Evolutionary conservation across 257 asterid genomes (phyloP).

Genomic region (Solanum pinnatisectum): DNA sequence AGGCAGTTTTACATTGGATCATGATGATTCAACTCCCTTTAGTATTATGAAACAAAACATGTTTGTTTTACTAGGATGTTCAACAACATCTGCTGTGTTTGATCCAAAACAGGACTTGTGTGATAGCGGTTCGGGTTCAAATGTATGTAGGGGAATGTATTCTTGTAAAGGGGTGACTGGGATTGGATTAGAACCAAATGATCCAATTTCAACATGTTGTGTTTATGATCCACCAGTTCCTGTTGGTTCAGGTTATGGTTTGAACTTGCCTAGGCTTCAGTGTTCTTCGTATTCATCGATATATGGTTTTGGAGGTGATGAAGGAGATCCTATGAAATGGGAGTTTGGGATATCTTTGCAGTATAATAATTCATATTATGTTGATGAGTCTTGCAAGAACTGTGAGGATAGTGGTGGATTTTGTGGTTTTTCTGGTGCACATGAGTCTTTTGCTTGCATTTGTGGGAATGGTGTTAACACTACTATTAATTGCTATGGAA

Average conservation of each 20-base stretch:
- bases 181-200: conserved; percentile 52
- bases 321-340: conserved; percentile 76
- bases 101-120: conserved; percentile 44
- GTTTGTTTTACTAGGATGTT: conserved; percentile 59
- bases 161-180: conserved; percentile 45
- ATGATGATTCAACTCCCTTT: conserved; percentile 28
- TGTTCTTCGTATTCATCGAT: conserved; percentile 57
- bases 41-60: conserved; percentile 23
- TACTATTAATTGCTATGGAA: conserved; percentile 52
- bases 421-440: conserved; percentile 48
- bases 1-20: conserved; percentile 42
- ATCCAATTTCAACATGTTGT: conserved; percentile 48
- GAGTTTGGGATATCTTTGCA: conserved; percentile 49
- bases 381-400: conserved; percentile 31
- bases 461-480: conserved; percentile 50
- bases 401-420: conserved; percentile 67
- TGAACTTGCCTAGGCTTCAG: conserved; percentile 69
- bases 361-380: conserved; percentile 23
- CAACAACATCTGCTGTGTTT: conserved; percentile 52
- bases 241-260: conserved; percentile 29
- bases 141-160: conserved; percentile 50
- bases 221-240: conserved; percentile 35
- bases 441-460: conserved; percentile 41
- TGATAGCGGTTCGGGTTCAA: conserved; percentile 47
- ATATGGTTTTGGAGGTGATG: conserved; percentile 63